Base-by-base conservation (phyloP, 805 yeast genomes). In the Sungouiella thailandica region DNA sequence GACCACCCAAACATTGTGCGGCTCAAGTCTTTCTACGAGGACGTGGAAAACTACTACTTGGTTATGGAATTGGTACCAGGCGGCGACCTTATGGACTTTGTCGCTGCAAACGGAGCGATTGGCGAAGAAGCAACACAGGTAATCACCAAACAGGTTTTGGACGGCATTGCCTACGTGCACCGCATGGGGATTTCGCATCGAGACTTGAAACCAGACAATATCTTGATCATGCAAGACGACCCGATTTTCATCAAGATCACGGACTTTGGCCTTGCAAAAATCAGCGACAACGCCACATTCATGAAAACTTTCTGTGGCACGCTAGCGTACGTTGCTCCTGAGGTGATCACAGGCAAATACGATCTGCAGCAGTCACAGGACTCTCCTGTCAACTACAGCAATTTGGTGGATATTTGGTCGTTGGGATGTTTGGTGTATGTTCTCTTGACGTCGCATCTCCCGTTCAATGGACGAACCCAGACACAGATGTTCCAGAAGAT, bases 301-400 rank as follows among this genome's bases (percentile, higher is more conserved):
- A 81, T 93, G 83, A 89, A 87, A 55, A 90, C 99, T 0, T 93
- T 93, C 50, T 93, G 99, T 62, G 99, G 99, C 1, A 93, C 99
- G 0, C 58, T 93, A 43, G 97, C 97, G 2, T 93, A 93, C 51
- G 83, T 93, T 31, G 98, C 99, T 0, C 99, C 99, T 0, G 99
- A 93, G 56, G 87, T 93, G 6, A 71, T 76, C 19, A 66, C 75
- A 4, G 80, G 80, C 2, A 74, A 74, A 39, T 70, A 65, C 46
- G 78, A 74, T 13, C 45, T 46, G 44, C 50, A 65, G 27, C 56
- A 52, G 34, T 32, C 42, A 31, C 47, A 39, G 47, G 51, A 40
- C 47, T 47, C 59, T 48, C 39, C 60, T 57, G 50, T 69, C 27
- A 40, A 42, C 30, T 93, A 93, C 52, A 86, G 96, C 2, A 80